Evolutionary conservation across 768 basidiomycete genomes (phyloP), one percentile per base, ranked within the genome.

Genomic region (Trametes maxima): DNA sequence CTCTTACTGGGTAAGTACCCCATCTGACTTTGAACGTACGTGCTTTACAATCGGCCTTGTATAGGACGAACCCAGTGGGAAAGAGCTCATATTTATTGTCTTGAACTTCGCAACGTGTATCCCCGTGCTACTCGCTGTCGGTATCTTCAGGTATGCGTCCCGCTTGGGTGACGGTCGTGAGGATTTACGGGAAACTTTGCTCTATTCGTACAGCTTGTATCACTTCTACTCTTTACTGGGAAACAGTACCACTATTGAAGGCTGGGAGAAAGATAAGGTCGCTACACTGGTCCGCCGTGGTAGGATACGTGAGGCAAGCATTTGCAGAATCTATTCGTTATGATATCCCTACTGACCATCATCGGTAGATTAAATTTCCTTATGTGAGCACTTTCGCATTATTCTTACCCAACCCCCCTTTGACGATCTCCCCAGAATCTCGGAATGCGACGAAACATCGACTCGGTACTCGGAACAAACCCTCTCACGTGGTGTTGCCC

Each of bases 201-300:
- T 24, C 37, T 36, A 19, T 14, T 12, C 22, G 12, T 22, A 19
- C 66, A 94, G 94, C 54, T 58, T 98, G 21, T 98, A 95, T 70
- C 97, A 98, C 66, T 85, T 95, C 64, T 90, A 88, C 69, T 80
- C 83, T 51, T 73, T 98, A 25, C 67, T 82, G 6, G 82, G 81
- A 11, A 99, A 99, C 73, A 86, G 88, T 2, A 99, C 96, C 0
- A 98, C 97, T 0, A 98, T 99, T 51, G 97, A 99, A 76, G 87
- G 90, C 0, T 96, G 93, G 92, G 97, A 99, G 74, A 98, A 98
- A 75, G 95, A 98, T 70, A 95, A 90, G 74, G 94, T 86, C 1
- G 89, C 94, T 5, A 90, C 85, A 0, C 81, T 99, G 67, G 85
- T 92, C 52, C 84, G 90, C 19, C 79, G 89, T 59, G 96, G 95